A percentile compares a stretch with the other conserved stretches of the same genome.
phyloP scores from a whole-genome alignment of 352 stramenopile species.

The Phytophthora litchii region DNA sequence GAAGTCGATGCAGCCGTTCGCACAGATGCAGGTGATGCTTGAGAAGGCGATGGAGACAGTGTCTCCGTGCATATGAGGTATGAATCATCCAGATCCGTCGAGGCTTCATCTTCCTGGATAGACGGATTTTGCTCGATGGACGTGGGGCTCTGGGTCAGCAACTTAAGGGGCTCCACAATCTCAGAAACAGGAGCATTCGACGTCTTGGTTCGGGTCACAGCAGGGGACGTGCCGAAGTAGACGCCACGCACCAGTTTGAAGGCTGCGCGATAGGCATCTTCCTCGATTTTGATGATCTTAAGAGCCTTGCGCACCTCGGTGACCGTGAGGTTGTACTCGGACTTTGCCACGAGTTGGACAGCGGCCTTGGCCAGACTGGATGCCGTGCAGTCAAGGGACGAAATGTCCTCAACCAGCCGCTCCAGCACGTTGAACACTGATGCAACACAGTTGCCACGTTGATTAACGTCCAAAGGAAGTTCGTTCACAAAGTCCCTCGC shows the following conservation, averaged over 20 bases:
- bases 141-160: slow-evolving; percentile 38
- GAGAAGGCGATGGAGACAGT: slow-evolving; percentile 38
- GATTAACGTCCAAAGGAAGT: slow-evolving; percentile 31
- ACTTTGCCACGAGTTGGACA: slow-evolving; percentile 51
- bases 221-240: slow-evolving; percentile 26
- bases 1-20: slow-evolving; percentile 21
- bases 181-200: slow-evolving; percentile 22
- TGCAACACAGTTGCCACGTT: slow-evolving; percentile 33
- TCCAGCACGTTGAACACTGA: slow-evolving; percentile 52
- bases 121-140: slow-evolving; percentile 29
- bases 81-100: slow-evolving; percentile 20
- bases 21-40: slow-evolving; percentile 21
- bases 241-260: slow-evolving; percentile 41
- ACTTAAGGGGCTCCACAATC: slow-evolving; percentile 32
- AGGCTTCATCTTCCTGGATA: slow-evolving; percentile 19
- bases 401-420: slow-evolving; percentile 38
- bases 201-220: slow-evolving; percentile 10
- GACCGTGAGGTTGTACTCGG: slow-evolving; percentile 38
- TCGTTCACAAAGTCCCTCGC: slow-evolving; percentile 64
- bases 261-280: slow-evolving; percentile 36
- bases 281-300: slow-evolving; percentile 30
- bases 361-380: slow-evolving; percentile 54
- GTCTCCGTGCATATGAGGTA: slow-evolving; percentile 42
- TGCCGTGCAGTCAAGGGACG: slow-evolving; percentile 40
- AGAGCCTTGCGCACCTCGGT: slow-evolving; percentile 28